Conservation (phyloP, 176 grass and related monocot species). For the Oryza rufipogon region DNA sequence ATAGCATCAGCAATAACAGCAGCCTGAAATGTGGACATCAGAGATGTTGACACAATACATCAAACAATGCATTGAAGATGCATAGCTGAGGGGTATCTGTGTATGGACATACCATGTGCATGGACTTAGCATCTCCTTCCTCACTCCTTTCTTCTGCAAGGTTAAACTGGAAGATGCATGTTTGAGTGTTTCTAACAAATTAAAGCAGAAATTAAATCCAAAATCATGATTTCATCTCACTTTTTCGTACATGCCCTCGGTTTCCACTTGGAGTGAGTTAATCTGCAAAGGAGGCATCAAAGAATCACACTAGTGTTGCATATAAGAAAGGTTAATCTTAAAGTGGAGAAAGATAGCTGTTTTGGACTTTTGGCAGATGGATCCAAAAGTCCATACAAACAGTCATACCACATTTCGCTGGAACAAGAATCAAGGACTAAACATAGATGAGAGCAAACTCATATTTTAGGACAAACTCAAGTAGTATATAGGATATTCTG, state of each 20-base stretch:
- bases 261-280: constrained; percentile 74
- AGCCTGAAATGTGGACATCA: constrained; percentile 47
- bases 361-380: constrained; percentile 15
- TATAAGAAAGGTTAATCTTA: constrained; percentile 13
- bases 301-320: constrained; percentile 23
- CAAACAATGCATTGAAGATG: background rate
- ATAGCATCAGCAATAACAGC: constrained; percentile 52
- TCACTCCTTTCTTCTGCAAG: constrained; percentile 82
- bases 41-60: constrained; percentile 34
- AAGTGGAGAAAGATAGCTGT: constrained; percentile 14
- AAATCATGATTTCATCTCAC: constrained; percentile 50
- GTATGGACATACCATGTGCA: constrained; percentile 65
- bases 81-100: background rate
- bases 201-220: constrained; percentile 35
- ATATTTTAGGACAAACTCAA: constrained; percentile 23
- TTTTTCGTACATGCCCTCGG: constrained; percentile 70
- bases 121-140: constrained; percentile 60
- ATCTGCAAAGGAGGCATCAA: constrained; percentile 55
- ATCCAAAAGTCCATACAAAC: constrained; percentile 35
- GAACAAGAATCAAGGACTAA: constrained; percentile 15
- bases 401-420: constrained; percentile 32
- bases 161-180: constrained; percentile 59
- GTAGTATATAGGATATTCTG: constrained; percentile 20
- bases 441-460: background rate
- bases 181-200: constrained; percentile 40